Evolutionary conservation across 148 eudicot genomes (phyloP).

Genomic region (Rhododendron kiyosumense): DNA sequence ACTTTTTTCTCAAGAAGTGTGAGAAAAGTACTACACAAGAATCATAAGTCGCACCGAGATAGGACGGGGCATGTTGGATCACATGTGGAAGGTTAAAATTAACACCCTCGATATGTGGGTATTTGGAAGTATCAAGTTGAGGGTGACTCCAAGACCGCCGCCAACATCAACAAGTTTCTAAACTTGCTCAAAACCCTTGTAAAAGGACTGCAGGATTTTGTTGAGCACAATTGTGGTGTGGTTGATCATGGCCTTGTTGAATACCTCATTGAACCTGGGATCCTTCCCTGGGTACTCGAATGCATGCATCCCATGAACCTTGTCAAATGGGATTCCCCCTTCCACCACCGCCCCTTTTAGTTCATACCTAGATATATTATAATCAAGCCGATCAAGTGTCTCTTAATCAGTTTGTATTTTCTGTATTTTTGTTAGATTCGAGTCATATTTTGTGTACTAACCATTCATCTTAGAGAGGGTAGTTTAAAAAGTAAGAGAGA

Average conservation of each 20-base stretch:
- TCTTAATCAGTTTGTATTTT: no score
- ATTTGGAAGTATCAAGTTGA: constrained; percentile 60
- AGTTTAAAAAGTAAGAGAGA: no score
- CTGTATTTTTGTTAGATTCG: no score
- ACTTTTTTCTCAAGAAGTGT: not conserved
- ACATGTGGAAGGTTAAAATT: constrained; percentile 77
- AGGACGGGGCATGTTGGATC: constrained; percentile 53
- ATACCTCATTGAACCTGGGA: constrained; percentile 61
- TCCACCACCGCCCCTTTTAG: constrained; percentile 65
- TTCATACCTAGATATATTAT: constrained; percentile 36
- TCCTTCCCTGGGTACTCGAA: constrained; percentile 70
- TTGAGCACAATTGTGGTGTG: constrained; percentile 65
- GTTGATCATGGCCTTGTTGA: constrained; percentile 65
- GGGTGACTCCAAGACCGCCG: constrained; percentile 62
- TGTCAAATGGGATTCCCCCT: constrained; percentile 78
- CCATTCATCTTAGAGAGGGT: no score
- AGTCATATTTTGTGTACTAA: no score
- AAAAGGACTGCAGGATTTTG: constrained; percentile 40
- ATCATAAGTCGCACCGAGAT: constrained; percentile 27
- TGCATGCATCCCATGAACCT: constrained; percentile 13
- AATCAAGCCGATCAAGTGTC: no score
- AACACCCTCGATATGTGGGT: constrained; percentile 56
- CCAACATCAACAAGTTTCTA: constrained; percentile 62
- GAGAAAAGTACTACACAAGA: not conserved
- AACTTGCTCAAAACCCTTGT: constrained; percentile 55